Base-by-base conservation (phyloP, 2,329 filamentous ascomycete species). In the Penicillium janthinellum region DNA sequence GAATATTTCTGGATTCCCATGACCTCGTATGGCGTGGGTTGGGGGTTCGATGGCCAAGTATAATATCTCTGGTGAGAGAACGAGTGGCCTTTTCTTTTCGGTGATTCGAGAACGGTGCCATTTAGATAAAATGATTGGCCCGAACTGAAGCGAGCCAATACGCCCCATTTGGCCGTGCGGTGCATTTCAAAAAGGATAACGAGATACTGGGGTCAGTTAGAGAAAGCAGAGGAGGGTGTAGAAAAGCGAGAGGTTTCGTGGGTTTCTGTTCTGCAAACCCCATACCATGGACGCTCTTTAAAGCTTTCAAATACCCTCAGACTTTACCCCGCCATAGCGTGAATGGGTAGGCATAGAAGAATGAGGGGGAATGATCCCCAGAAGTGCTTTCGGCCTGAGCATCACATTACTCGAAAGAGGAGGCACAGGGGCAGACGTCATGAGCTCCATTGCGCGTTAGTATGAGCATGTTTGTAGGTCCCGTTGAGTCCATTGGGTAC, bases 1-100 rank as follows among this genome's bases (percentile, higher is more conserved):
- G 44, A 44, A 44, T 35, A 42, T 39, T 38, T 56, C 34, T 37
- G 41, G 11, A 47, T 47, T 20, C 42, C 53, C 6, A 56, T 41
- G 17, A 56, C 45, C 8, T 56, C 53, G 35, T 56, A 56, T n/a
- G 53, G 53, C 28, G 53, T 56, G 15, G 42, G 53, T n/a, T 38
- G n/a, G n/a, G 44, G 31, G n/a, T 42, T 48, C 22, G 53, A 48
- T 38, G 53, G 53, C 53, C 53, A 56, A 22, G 34, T 34, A 2
- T 42, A 42, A 42, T 6, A 10, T 42, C 39, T 42, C 4, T 42
- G 39, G 39, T 42, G 39, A 42, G 39, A 42, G 15, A 42, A 42
- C 15, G 15, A 42, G 39, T 42, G 39, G 39, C 39, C 39, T 42
- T 42, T 42, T 42, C 39, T 42, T 42, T 42, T 42, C 39, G 4